phyloP scores from a whole-genome alignment of 306 rosid species.

The Lathyrus tuberosus region DNA sequence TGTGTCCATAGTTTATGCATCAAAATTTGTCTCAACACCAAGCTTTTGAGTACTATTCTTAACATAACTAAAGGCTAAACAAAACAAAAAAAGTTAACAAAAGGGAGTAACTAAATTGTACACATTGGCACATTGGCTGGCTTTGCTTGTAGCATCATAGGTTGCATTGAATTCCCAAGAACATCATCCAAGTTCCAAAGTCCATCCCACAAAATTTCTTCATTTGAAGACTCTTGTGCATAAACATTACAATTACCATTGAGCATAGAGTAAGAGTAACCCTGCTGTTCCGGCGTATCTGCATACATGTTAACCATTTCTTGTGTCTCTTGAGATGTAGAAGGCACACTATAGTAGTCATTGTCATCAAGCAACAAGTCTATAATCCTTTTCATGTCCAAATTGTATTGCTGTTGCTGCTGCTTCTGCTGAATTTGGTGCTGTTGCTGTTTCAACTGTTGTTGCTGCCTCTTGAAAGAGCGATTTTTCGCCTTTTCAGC shows the following conservation, averaged over 20 bases:
- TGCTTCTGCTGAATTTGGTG: slow-evolving; percentile 46
- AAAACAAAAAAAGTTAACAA: slow-evolving; percentile 41
- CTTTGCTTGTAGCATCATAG: slow-evolving; percentile 47
- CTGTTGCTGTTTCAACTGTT: slow-evolving; percentile 44
- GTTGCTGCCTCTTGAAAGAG: slow-evolving; percentile 53
- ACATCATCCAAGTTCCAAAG: slow-evolving; percentile 81
- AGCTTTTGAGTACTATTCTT: slow-evolving; percentile 18
- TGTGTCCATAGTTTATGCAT: slow-evolving; percentile 39
- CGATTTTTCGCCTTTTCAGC: slow-evolving; percentile 61
- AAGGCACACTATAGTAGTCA: slow-evolving; percentile 44
- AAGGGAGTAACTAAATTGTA: slow-evolving; percentile 70
- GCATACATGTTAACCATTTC: slow-evolving; percentile 48
- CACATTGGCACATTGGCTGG: slow-evolving; percentile 41
- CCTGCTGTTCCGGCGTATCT: slow-evolving; percentile 50
- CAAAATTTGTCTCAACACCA: slow-evolving; percentile 33
- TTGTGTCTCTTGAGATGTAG: slow-evolving; percentile 53
- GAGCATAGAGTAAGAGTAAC: slow-evolving; percentile 54
- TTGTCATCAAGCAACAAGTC: slow-evolving; percentile 61
- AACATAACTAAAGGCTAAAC: not conserved
- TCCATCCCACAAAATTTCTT: slow-evolving; percentile 77
- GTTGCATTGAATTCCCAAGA: slow-evolving; percentile 54
- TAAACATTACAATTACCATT: slow-evolving; percentile 44
- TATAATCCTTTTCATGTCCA: slow-evolving; percentile 67
- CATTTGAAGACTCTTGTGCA: slow-evolving; percentile 54
- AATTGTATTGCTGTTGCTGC: slow-evolving; percentile 52